Evolutionary conservation across 768 basidiomycete genomes (phyloP), one percentile per base, ranked within the genome.

Genomic region (Gyrodon lividus): DNA sequence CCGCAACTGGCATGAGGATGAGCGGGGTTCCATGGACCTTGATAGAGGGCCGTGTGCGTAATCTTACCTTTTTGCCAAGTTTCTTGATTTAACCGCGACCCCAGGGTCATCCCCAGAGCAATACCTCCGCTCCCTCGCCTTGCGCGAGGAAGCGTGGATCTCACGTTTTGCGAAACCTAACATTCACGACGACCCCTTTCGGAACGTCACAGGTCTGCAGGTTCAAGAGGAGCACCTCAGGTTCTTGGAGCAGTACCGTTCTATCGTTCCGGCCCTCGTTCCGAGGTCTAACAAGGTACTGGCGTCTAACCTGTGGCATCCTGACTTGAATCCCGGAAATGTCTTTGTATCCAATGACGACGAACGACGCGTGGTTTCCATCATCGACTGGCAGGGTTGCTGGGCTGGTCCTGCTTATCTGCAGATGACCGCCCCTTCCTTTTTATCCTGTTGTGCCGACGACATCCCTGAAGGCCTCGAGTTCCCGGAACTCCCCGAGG

Each of bases 1-100:
- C 48, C 44, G 60, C 13, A 55, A 56, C 20, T 70, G 61, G 55
- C 67, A 66, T 59, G 55, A 61, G 20, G 61, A 60, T 43, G 64
- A 64, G 43, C 55, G 70, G 28, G 60, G 48, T 13, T 10, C 41
- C 31, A 53, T 71, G 62, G 34, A 57, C 31, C 30, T 63, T 14
- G 47, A 71, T 48, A 59, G 67, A 42, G 71, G 71, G 41, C 71
- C 71, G 39, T 72, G 71, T 72, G 57, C 43, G 65, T 57, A 42
- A 44, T 47, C 40, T 40, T 37, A 42, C 42, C 38, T 49, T 31
- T 48, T 26, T 31, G 5, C 38, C 30, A 39, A n/a, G 33, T 28
- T 17, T 43, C 19, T 53, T 30, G 50, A 41, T 48, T 43, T 54
- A 26, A 46, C 17, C 50, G 19, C 40, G 30, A 46, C 50, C 50